phyloP scores from a whole-genome alignment of 2,329 filamentous ascomycete genomes.

The Cladosporium oxysporum region DNA sequence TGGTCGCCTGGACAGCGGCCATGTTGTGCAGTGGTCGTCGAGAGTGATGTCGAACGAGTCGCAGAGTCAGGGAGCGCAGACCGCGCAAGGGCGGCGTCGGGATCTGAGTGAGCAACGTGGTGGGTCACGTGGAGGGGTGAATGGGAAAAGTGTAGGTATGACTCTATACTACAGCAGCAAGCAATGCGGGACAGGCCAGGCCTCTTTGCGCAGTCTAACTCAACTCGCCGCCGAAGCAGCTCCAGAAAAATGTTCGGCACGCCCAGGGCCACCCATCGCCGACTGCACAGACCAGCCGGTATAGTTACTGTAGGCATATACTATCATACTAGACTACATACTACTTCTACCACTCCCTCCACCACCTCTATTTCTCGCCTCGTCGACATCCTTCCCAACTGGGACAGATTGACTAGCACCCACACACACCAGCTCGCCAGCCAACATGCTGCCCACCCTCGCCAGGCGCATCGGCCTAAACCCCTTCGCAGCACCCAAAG shows the following conservation, averaged over 20 bases:
- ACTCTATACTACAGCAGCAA: conserved; percentile 7
- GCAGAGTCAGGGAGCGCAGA: conserved; percentile 27
- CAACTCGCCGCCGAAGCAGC: conserved; percentile 1
- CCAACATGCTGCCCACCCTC: conserved; percentile 17
- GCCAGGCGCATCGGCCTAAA: conserved; percentile 9
- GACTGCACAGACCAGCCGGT: conserved; percentile 6
- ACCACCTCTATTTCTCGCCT: not conserved
- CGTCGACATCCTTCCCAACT: conserved; percentile 17
- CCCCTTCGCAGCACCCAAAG: conserved; percentile 19
- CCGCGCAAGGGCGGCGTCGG: conserved; percentile 35
- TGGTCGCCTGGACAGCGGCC: conserved; percentile 54
- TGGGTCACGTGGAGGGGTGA: conserved; percentile 26
- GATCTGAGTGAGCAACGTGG: conserved; percentile 31
- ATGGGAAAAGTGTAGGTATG: conserved; percentile 17
- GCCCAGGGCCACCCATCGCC: not conserved
- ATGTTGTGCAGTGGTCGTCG: conserved; percentile 32
- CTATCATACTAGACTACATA: not conserved
- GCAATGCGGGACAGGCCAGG: conserved; percentile 4
- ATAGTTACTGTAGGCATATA: no score
- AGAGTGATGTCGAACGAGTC: not conserved
- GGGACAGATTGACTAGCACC: not conserved
- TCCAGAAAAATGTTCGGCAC: conserved; percentile 16
- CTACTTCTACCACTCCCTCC: not conserved
- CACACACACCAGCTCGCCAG: not conserved
- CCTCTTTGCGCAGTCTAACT: conserved; percentile 3